A percentile compares a stretch with the other conserved stretches of the same genome.
These are phyloP conservation scores for Entamoeba invadens DNA, from an alignment of 208 protist genomes.

Conservation along the genomic window DNA sequence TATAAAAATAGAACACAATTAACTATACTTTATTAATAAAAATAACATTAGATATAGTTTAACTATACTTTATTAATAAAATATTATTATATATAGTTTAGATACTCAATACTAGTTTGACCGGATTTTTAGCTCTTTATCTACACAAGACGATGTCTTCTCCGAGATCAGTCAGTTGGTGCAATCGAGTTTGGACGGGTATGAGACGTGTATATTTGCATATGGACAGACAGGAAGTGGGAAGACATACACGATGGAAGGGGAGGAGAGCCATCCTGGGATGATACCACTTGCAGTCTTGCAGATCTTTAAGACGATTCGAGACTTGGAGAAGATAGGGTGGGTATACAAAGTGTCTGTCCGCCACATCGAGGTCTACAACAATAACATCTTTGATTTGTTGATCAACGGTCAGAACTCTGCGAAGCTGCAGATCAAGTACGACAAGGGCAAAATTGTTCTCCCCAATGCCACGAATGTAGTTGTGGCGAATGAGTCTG, in stretches of 20 bases:
- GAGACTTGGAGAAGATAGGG: neutral
- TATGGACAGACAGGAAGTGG: constrained; percentile 66
- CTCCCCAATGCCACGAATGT: neutral
- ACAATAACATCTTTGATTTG: constrained; percentile 55
- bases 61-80: constrained; percentile 36
- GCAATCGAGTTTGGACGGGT: constrained; percentile 57
- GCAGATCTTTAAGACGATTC: constrained; percentile 35
- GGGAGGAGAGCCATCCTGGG: constrained; percentile 26
- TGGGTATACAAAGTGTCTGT: neutral
- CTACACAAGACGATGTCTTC: constrained; percentile 56
- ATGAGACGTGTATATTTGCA: constrained; percentile 56
- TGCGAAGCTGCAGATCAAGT: neutral
- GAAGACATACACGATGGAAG: constrained; percentile 59
- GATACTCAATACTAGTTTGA: too few species aligned
- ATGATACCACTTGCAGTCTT: constrained; percentile 45
- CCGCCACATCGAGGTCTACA: constrained; percentile 47
- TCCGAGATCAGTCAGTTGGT: constrained; percentile 53
- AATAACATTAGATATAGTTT: constrained; percentile 45
- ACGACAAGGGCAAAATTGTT: neutral
- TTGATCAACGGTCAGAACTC: constrained; percentile 13
- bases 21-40: neutral
- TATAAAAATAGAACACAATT: neutral
- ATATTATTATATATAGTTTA: constrained; percentile 49
- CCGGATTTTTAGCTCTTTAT: constrained; percentile 36
- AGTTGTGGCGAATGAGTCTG: neutral